phyloP scores from a whole-genome alignment of 2,329 filamentous ascomycete species.

The Verruconis gallopava region DNA sequence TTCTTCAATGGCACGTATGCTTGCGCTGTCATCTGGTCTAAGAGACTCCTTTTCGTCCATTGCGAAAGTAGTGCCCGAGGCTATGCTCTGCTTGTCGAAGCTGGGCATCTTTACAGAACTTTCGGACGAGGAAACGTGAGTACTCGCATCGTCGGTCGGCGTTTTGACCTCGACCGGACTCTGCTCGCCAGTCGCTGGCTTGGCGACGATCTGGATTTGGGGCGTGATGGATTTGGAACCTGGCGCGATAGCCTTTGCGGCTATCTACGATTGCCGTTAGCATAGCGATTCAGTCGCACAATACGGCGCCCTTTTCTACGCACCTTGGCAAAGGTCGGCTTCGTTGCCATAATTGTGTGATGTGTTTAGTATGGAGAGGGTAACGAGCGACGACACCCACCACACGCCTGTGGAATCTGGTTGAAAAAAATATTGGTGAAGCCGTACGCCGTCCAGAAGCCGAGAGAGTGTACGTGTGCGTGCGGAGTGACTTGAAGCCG shows the following conservation, averaged over 20 bases:
- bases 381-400: background rate
- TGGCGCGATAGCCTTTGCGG: background rate
- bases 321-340: background rate
- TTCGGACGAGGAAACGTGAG: conserved; percentile 39
- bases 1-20: conserved; percentile 80
- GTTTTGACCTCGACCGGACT: conserved; percentile 10
- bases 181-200: background rate
- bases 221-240: conserved; percentile 2
- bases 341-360: background rate
- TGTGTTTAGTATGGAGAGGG: background rate
- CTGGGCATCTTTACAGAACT: conserved; percentile 73
- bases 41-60: conserved; percentile 93
- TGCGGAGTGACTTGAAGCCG: too few relatives aligned
- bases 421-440: too few relatives aligned
- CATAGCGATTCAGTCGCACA: too few relatives aligned
- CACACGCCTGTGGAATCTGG: too few relatives aligned
- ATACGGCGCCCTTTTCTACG: too few relatives aligned
- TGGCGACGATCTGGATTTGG: conserved; percentile 1
- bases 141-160: conserved; percentile 30
- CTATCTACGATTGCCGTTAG: too few relatives aligned
- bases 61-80: conserved; percentile 89
- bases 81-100: conserved; percentile 85
- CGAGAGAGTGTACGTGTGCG: too few relatives aligned
- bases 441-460: background rate
- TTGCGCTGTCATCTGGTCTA: conserved; percentile 88